Evolutionary conservation across 2,329 filamentous ascomycete species (phyloP).

Genomic region (Blastomyces silverae): DNA sequence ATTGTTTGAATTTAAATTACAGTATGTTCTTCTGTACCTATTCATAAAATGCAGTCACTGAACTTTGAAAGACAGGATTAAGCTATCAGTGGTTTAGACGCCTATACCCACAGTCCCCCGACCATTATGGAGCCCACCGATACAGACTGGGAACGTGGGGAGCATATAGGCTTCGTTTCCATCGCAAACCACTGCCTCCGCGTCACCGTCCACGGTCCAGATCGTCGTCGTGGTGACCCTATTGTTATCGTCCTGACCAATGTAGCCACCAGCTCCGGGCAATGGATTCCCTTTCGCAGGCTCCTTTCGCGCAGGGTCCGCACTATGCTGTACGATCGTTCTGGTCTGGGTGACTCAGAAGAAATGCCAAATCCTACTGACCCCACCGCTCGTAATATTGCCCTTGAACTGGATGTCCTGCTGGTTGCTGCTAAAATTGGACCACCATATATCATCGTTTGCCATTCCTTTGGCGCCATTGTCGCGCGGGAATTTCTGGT

Average conservation of each 20-base stretch:
- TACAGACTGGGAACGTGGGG: neutral
- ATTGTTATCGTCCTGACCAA: constrained; percentile 8
- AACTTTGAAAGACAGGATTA: neutral
- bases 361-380: constrained; percentile 5
- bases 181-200: constrained; percentile 5
- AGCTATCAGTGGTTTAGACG: neutral
- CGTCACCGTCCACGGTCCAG: constrained; percentile 1
- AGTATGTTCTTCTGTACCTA: neutral
- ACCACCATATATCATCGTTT: constrained; percentile 6
- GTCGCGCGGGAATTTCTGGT: constrained; percentile 6
- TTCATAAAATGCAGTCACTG: neutral
- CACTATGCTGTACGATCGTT: constrained; percentile 9
- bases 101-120: neutral
- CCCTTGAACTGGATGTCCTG: constrained; percentile 1
- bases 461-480: constrained; percentile 9
- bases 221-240: neutral
- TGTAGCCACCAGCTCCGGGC: constrained; percentile 2
- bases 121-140: neutral
- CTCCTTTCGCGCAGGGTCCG: neutral
- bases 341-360: constrained; percentile 10
- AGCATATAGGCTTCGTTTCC: neutral
- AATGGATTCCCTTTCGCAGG: constrained; percentile 7
- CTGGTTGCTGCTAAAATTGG: neutral
- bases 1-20: neutral
- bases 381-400: constrained; percentile 3